A percentile compares a stretch with the other conserved stretches of the same genome.
phyloP scores from a whole-genome alignment of 2,329 filamentous ascomycete species.

The Aspergillus japonicus region DNA sequence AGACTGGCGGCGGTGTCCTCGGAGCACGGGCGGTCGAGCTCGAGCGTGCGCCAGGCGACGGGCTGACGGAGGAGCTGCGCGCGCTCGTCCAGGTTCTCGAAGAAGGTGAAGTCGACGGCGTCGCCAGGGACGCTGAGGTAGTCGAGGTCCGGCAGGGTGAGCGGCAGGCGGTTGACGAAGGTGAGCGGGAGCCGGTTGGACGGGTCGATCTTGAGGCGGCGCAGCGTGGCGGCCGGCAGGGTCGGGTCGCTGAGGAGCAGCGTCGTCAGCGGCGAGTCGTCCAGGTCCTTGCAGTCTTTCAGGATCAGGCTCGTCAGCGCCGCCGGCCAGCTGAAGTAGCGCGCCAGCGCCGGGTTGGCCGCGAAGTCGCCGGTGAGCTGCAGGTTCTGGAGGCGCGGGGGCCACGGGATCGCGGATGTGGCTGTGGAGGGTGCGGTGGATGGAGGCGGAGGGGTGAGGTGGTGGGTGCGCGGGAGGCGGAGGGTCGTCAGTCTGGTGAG shows the following conservation, averaged over 20 bases:
- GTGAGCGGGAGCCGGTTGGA: constrained; percentile 27
- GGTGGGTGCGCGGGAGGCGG: constrained; percentile 41
- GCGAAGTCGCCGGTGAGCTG: constrained; percentile 28
- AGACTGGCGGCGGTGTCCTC: constrained; percentile 8
- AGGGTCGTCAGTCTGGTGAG: constrained; percentile 48
- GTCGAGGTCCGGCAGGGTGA: constrained; percentile 26
- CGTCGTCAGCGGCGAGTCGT: constrained; percentile 21
- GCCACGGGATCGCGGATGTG: constrained; percentile 23
- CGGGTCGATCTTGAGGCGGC: constrained; percentile 26
- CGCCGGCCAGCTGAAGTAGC: constrained; percentile 29
- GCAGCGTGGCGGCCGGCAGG: constrained; percentile 19
- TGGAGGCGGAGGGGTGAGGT: constrained; percentile 12
- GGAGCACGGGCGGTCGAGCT: constrained; percentile 24
- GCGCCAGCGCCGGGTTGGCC: constrained; percentile 12
- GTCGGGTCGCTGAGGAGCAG: constrained; percentile 27
- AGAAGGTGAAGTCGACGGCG: constrained; percentile 27
- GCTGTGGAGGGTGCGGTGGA: constrained; percentile 9
- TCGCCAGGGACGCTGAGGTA: constrained; percentile 35
- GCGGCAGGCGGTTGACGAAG: constrained; percentile 26
- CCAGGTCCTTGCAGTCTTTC: constrained; percentile 26
- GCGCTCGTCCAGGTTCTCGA: constrained; percentile 23
- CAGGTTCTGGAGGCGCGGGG: constrained; percentile 24
- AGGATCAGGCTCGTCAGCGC: constrained; percentile 26
- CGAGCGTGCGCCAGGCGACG: constrained; percentile 28
- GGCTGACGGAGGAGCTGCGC: constrained; percentile 9